Conservation (phyloP, 2,329 filamentous ascomycete species). For the Clarireedia monteithiana region DNA sequence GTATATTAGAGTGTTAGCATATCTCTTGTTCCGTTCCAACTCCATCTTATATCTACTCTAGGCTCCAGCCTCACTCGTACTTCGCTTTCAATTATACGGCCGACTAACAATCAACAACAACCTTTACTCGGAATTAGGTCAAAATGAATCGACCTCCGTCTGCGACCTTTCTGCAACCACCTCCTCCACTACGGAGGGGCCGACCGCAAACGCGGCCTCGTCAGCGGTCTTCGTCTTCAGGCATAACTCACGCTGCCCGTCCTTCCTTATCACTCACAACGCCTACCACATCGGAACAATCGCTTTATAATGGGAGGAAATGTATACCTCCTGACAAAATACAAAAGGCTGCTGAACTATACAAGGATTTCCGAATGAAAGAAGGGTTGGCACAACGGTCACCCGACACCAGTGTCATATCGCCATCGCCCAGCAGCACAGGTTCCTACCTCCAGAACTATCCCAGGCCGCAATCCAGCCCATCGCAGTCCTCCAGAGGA, state of each 20-base stretch:
- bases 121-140: not conserved
- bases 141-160: not conserved
- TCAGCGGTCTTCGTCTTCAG: not conserved
- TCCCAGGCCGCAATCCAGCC: conserved; percentile 11
- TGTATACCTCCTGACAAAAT: conserved; percentile 20
- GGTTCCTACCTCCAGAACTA: conserved; percentile 13
- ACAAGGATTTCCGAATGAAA: conserved; percentile 15
- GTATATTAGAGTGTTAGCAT: not conserved
- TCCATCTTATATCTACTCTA: not conserved
- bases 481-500: conserved; percentile 19
- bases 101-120: not conserved
- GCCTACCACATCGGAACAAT: conserved; percentile 1
- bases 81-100: not conserved
- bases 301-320: not conserved
- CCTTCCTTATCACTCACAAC: conserved; percentile 12
- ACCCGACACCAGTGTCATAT: conserved; percentile 10
- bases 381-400: conserved; percentile 17
- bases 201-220: not conserved
- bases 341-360: conserved; percentile 19
- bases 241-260: not conserved
- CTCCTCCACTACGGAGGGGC: not conserved
- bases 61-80: not conserved
- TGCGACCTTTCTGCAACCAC: not conserved
- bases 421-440: conserved; percentile 1
- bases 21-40: not conserved